Evolutionary conservation across 164 flowering plant genomes (phyloP).

Genomic region (Magnolia kwangsiensis): DNA sequence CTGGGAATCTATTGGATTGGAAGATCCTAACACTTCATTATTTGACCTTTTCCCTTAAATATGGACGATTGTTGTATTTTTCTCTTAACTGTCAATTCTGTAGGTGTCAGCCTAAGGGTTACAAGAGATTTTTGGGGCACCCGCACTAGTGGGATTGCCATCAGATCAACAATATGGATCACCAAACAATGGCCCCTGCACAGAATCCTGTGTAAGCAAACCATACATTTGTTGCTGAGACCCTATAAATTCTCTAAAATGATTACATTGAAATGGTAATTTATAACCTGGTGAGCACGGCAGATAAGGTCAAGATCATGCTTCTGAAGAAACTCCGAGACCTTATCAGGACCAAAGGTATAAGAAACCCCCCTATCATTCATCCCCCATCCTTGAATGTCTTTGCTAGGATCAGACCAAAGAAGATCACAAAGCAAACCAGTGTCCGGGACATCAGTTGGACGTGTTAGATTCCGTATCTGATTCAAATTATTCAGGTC

Average conservation of each 20-base stretch:
- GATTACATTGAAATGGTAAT: slow-evolving; percentile 2
- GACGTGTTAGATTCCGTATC: slow-evolving; percentile 45
- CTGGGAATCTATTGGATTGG: background rate
- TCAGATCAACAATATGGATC: background rate
- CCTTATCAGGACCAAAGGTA: slow-evolving; percentile 52
- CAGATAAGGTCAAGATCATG: slow-evolving; percentile 57
- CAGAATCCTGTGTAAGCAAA: background rate
- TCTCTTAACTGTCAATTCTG: background rate
- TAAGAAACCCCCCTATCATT: slow-evolving; percentile 62
- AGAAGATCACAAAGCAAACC: slow-evolving; percentile 61
- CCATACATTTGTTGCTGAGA: background rate
- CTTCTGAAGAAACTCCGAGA: slow-evolving; percentile 43
- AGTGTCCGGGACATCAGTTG: slow-evolving; percentile 57
- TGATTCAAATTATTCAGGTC: slow-evolving; percentile 45
- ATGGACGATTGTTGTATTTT: background rate
- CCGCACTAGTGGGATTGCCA: background rate
- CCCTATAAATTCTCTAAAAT: background rate
- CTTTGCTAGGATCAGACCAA: slow-evolving; percentile 64
- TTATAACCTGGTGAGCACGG: slow-evolving; percentile 56
- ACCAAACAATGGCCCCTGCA: background rate
- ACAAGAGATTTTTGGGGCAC: background rate
- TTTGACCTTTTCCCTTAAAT: background rate
- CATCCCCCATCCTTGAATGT: slow-evolving; percentile 58
- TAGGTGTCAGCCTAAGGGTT: background rate
- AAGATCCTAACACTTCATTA: background rate